Percentiles rank a stretch among this genome's conserved stretches.
Evolutionary conservation across 2,329 filamentous ascomycete species (phyloP).

Genomic region (Pseudonectria foliicola): DNA sequence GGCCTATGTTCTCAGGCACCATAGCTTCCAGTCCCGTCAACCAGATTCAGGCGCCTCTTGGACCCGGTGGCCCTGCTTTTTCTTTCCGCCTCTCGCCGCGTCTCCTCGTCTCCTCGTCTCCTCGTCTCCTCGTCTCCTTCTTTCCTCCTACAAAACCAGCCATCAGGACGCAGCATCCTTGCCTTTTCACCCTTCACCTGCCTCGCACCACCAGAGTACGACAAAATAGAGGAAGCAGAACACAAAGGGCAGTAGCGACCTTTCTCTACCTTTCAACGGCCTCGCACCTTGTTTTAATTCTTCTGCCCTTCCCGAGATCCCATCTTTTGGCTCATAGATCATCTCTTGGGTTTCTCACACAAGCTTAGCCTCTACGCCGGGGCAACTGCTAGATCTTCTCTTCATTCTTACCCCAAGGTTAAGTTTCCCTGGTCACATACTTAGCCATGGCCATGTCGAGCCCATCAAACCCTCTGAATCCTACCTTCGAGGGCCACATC

Average conservation of each 20-base stretch:
- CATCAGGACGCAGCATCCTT: too few relatives aligned
- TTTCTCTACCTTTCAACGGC: too few relatives aligned
- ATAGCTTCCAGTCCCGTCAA: too few relatives aligned
- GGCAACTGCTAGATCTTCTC: conserved; percentile 4
- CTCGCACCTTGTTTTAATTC: conserved; percentile 1
- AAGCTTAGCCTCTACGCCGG: conserved; percentile 8
- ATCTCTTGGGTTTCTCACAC: conserved; percentile 1
- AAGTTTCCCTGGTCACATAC: conserved; percentile 10
- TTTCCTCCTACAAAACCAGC: too few relatives aligned
- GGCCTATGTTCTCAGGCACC: too few relatives aligned
- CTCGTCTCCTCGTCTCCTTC: too few relatives aligned
- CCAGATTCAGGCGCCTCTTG: background rate
- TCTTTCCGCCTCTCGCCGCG: background rate
- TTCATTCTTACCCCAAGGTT: conserved; percentile 7
- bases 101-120: background rate
- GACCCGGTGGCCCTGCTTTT: background rate
- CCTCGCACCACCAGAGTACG: too few relatives aligned
- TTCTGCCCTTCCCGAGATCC: conserved; percentile 6
- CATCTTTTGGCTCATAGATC: conserved; percentile 3
- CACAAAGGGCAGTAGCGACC: too few relatives aligned
- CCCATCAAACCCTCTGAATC: conserved; percentile 37
- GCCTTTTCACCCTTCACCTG: too few relatives aligned
- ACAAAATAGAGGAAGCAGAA: too few relatives aligned
- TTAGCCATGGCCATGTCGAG: conserved; percentile 21
- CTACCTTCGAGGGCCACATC: conserved; percentile 62